Conservation (phyloP, 768 basidiomycete genomes). For the Cystofilobasidium ferigula region DNA sequence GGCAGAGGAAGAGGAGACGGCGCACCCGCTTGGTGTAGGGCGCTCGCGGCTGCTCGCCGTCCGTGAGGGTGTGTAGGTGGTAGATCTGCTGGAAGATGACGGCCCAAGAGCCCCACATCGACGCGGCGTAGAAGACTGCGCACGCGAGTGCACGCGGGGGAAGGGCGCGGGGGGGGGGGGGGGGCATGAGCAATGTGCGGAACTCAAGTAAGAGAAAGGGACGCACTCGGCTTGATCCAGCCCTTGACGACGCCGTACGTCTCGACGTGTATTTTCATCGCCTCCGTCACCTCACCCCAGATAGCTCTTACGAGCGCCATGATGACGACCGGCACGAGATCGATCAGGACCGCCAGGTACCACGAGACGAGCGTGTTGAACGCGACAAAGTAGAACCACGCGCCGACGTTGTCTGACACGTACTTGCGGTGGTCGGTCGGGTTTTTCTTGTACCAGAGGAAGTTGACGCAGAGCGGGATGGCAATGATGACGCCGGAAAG, state of each 20-base stretch:
- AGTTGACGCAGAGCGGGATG: conserved; percentile 54
- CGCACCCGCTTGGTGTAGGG: conserved; percentile 52
- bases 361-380: conserved; percentile 67
- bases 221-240: conserved; percentile 35
- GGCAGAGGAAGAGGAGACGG: conserved; percentile 10
- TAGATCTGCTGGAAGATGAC: conserved; percentile 63
- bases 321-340: conserved; percentile 14
- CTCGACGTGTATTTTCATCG: conserved; percentile 55
- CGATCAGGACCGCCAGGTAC: conserved; percentile 56
- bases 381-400: conserved; percentile 74
- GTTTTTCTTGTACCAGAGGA: conserved; percentile 50
- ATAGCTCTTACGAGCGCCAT: conserved; percentile 31
- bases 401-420: conserved; percentile 30
- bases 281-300: conserved; percentile 69
- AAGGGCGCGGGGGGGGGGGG: no score
- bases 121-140: conserved; percentile 55
- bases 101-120: conserved; percentile 59
- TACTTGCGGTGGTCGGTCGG: conserved; percentile 53
- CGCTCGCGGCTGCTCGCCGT: conserved; percentile 46
- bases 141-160: no score
- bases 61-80: conserved; percentile 44
- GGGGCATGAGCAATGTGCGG: conserved; percentile 39
- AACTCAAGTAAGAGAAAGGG: background rate
- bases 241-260: conserved; percentile 60
- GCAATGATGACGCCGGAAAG: conserved; percentile 53